Evolutionary conservation across 345 rosid genomes (phyloP).

Genomic region (Salix udensis): DNA sequence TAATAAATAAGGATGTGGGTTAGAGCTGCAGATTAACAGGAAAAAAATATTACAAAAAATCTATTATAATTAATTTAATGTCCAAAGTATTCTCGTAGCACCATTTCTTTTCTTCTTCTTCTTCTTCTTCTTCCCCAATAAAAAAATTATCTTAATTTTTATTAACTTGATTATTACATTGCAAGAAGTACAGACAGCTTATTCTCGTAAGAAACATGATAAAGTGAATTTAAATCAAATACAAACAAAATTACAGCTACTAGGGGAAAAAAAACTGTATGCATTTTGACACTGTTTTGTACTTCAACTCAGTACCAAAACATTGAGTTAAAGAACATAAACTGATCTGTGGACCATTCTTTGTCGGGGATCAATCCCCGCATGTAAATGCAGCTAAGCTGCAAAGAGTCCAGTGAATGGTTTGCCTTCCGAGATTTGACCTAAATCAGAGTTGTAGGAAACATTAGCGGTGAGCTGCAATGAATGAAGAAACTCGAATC

Average conservation of each 20-base stretch:
- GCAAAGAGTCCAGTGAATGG: conserved; percentile 24
- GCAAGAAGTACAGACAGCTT: neutral
- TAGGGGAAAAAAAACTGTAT: neutral
- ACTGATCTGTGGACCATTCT: neutral
- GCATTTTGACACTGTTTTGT: neutral
- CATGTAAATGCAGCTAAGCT: conserved; percentile 11
- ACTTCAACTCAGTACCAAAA: neutral
- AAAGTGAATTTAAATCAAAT: neutral
- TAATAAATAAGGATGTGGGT: neutral
- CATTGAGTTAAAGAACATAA: neutral
- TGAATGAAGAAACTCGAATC: neutral
- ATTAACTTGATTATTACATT: neutral
- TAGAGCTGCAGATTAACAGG: neutral
- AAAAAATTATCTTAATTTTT: neutral
- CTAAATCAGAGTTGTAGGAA: conserved; percentile 7
- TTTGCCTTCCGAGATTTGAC: conserved; percentile 9
- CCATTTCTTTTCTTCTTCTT: too few species aligned
- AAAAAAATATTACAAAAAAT: too few species aligned
- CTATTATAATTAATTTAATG: too few species aligned
- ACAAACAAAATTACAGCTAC: neutral
- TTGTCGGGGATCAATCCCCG: neutral
- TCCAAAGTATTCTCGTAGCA: too few species aligned
- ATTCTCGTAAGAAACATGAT: neutral
- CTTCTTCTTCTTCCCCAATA: too few species aligned
- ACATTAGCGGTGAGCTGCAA: neutral